phyloP scores from a whole-genome alignment of 1,139 yeast genomes.

The Arxiozyma bovina region DNA sequence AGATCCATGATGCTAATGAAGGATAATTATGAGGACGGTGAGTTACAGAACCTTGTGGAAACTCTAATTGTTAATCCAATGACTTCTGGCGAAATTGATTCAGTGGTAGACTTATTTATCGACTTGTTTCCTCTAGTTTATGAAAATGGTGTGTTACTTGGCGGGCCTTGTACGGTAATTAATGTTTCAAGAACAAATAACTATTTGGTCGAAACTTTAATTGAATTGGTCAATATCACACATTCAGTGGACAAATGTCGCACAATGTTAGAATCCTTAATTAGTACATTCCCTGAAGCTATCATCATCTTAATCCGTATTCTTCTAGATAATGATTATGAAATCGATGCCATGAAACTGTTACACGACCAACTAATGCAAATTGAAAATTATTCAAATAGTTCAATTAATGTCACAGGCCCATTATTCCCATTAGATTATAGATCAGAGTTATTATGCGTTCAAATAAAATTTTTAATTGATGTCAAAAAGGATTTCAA shows the following conservation, averaged over 20 bases:
- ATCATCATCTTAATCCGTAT: conserved; percentile 48
- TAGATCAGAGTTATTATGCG: conserved; percentile 26
- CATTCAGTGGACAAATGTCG: conserved; percentile 58
- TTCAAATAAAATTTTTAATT: conserved; percentile 69
- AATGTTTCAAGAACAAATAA: conserved; percentile 65
- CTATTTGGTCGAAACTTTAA: conserved; percentile 73
- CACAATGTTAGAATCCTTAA: conserved; percentile 40
- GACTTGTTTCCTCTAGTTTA: conserved; percentile 56
- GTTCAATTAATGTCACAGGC: neutral
- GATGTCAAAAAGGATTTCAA: conserved; percentile 56
- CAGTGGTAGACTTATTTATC: conserved; percentile 31
- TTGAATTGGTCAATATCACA: conserved; percentile 62
- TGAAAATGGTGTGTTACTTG: conserved; percentile 56
- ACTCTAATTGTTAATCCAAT: conserved; percentile 64
- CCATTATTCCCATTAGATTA: conserved; percentile 17
- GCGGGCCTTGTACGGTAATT: conserved; percentile 44
- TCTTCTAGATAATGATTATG: conserved; percentile 60
- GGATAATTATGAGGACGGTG: conserved; percentile 60
- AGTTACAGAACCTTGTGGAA: conserved; percentile 51
- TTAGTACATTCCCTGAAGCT: conserved; percentile 36
- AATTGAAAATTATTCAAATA: conserved; percentile 36
- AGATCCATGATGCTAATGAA: conserved; percentile 68
- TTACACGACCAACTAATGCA: conserved; percentile 52
- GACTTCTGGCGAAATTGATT: conserved; percentile 38
- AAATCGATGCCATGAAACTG: conserved; percentile 63